phyloP scores from a whole-genome alignment of 164 flowering plant species.

The Aristolochia californica region DNA sequence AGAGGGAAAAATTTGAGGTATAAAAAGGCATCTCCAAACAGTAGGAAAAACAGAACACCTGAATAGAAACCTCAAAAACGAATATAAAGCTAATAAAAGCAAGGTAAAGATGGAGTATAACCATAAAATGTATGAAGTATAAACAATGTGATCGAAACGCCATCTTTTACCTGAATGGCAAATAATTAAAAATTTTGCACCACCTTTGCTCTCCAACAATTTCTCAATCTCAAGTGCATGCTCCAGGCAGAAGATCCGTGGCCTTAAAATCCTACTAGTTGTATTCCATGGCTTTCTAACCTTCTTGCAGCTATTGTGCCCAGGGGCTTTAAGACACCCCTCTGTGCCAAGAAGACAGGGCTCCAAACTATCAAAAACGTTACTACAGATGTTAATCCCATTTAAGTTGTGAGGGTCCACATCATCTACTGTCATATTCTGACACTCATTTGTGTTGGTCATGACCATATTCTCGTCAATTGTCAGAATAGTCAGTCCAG shows the following conservation, averaged over 20 bases:
- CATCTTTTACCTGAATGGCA: conserved; percentile 89
- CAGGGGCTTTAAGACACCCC: not conserved
- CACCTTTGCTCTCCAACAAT: conserved; percentile 62
- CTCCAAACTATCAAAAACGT: not conserved
- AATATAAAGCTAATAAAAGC: no score
- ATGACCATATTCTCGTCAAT: no score
- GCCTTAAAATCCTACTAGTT: conserved; percentile 42
- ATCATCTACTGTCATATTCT: not conserved
- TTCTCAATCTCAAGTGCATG: conserved; percentile 69
- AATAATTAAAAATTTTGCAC: conserved; percentile 67
- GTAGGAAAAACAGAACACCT: no score
- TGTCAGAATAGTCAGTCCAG: no score
- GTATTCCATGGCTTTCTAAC: conserved; percentile 30
- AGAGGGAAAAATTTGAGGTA: no score
- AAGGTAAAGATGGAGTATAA: no score
- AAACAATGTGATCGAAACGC: no score
- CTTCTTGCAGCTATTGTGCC: not conserved
- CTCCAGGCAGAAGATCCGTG: conserved; percentile 87
- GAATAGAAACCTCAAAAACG: no score
- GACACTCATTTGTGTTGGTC: no score
- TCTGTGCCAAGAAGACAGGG: not conserved
- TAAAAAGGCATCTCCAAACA: no score
- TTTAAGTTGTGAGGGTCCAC: not conserved
- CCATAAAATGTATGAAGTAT: no score
- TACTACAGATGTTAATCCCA: no score